These are phyloP conservation scores for Starmerella sp. DNA, from an alignment of 805 yeast genomes.

Conservation along the genomic window DNA sequence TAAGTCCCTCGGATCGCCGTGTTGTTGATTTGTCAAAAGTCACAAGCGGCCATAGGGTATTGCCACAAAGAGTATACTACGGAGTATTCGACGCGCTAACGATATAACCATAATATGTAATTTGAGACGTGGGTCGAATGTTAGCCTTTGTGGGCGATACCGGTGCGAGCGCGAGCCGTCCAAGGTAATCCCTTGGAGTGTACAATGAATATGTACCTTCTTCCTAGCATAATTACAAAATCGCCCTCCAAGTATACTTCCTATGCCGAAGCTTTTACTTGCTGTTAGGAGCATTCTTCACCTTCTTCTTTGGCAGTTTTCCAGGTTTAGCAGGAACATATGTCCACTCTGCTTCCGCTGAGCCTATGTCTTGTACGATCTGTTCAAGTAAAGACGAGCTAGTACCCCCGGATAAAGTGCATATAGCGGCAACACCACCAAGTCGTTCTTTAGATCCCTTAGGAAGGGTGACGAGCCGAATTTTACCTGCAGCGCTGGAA, in stretches of 20 bases:
- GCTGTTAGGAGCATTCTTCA: not conserved
- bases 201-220: too few species aligned
- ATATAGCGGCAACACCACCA: slow-evolving; percentile 10
- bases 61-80: not conserved
- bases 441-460: slow-evolving; percentile 10
- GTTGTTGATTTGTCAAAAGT: slow-evolving; percentile 5
- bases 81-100: too few species aligned
- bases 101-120: too few species aligned
- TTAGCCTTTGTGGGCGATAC: too few species aligned
- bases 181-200: too few species aligned
- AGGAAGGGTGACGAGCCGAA: slow-evolving; percentile 18
- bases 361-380: slow-evolving; percentile 6
- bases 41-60: not conserved
- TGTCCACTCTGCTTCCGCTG: slow-evolving; percentile 19
- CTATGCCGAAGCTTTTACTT: too few species aligned
- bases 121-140: too few species aligned
- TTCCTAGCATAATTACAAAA: too few species aligned
- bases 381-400: not conserved
- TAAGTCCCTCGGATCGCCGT: not conserved
- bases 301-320: not conserved
- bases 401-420: slow-evolving; percentile 1
- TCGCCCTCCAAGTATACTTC: too few species aligned
- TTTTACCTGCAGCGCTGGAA: slow-evolving; percentile 16
- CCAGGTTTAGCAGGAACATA: not conserved
- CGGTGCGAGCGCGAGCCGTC: too few species aligned